A percentile compares a stretch with the other conserved stretches of the same genome.
phyloP scores from a whole-genome alignment of 495 filamentous ascomycete species.

The Neurospora terricola region DNA sequence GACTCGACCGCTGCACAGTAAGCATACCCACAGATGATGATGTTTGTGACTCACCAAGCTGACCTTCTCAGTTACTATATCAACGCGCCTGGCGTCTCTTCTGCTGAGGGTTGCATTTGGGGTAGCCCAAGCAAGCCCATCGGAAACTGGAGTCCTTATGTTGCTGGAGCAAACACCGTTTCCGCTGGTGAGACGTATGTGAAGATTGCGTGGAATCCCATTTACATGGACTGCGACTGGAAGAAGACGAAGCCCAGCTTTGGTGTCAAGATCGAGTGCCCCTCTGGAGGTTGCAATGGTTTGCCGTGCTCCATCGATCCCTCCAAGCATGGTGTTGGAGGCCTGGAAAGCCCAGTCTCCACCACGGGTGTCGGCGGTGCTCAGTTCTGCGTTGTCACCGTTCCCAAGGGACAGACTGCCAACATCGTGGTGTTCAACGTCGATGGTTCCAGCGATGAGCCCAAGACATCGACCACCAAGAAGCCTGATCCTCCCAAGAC shows the following conservation, averaged over 20 bases:
- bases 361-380: slow-evolving; percentile 56
- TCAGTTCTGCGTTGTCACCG: slow-evolving; percentile 71
- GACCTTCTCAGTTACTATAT: slow-evolving; percentile 54
- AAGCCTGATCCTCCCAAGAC: slow-evolving; percentile 3
- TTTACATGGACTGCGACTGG: slow-evolving; percentile 53
- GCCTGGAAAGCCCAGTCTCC: slow-evolving; percentile 49
- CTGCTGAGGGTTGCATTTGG: slow-evolving; percentile 61
- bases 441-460: slow-evolving; percentile 22
- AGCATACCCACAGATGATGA: slow-evolving; percentile 5
- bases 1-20: slow-evolving; percentile 65
- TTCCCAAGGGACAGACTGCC: slow-evolving; percentile 56
- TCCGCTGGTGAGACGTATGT: slow-evolving; percentile 55
- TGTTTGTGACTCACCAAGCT: slow-evolving; percentile 4
- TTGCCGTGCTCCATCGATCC: slow-evolving; percentile 69
- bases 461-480: slow-evolving; percentile 1
- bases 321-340: slow-evolving; percentile 35
- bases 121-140: slow-evolving; percentile 51
- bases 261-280: slow-evolving; percentile 63
- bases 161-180: slow-evolving; percentile 67
- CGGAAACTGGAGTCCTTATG: slow-evolving; percentile 77
- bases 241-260: slow-evolving; percentile 49
- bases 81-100: slow-evolving; percentile 59
- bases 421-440: slow-evolving; percentile 54
- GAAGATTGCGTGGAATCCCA: slow-evolving; percentile 75
- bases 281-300: slow-evolving; percentile 57